Percentiles rank a stretch among this genome's conserved stretches.
These are phyloP conservation scores for Rheum nobile DNA, from an alignment of 148 eudicot species.

Conservation along the genomic window DNA sequence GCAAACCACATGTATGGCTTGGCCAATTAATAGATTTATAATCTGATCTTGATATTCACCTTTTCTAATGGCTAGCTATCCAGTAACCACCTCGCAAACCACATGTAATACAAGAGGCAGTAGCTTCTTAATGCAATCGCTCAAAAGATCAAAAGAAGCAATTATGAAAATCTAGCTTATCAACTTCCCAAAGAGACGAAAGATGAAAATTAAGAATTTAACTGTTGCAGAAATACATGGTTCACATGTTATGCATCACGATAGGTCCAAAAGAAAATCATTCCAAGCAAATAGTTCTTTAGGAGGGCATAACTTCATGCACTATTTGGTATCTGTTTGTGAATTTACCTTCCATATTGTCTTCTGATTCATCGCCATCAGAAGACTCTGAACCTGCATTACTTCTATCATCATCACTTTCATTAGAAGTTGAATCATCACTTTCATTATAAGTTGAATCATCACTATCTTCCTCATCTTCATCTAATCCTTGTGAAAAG, in stretches of 20 bases:
- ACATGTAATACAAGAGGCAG: too few relatives aligned
- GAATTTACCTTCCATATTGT: constrained; percentile 26
- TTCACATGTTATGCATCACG: background rate
- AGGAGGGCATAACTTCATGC: background rate
- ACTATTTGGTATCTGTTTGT: background rate
- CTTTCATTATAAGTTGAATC: too few relatives aligned
- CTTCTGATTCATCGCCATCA: constrained; percentile 31
- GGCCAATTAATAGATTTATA: too few relatives aligned
- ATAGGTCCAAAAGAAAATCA: background rate
- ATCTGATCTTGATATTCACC: background rate
- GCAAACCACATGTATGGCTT: too few relatives aligned
- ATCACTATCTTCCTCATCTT: constrained; percentile 29
- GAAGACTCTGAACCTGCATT: constrained; percentile 28
- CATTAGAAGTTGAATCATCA: constrained; percentile 9
- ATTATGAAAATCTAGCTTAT: too few relatives aligned
- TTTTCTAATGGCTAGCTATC: too few relatives aligned
- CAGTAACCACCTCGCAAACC: too few relatives aligned
- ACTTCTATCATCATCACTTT: constrained; percentile 16
- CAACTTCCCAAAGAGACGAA: too few relatives aligned
- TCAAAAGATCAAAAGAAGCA: too few relatives aligned
- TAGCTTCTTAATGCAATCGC: too few relatives aligned
- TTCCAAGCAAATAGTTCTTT: background rate
- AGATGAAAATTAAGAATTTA: background rate
- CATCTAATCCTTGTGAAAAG: background rate
- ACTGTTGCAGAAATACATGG: background rate